These are phyloP conservation scores for Durotheca rogersii DNA, from an alignment of 495 filamentous ascomycete species.

Conservation along the genomic window DNA sequence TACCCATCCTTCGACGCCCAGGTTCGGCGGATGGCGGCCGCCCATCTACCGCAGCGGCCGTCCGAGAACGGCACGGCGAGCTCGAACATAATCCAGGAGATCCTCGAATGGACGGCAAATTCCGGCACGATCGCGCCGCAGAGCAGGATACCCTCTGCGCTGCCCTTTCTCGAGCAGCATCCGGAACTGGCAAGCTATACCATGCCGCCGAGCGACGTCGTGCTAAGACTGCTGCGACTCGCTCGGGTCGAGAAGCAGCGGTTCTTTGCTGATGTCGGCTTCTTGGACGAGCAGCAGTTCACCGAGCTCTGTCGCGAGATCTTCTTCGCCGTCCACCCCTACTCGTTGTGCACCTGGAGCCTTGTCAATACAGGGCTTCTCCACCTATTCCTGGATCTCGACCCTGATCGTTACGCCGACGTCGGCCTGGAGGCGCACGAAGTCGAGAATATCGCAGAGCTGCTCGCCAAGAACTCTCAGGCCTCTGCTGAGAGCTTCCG, in stretches of 20 bases:
- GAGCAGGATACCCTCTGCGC: not conserved
- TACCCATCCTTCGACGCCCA: constrained; percentile 31
- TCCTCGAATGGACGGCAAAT: constrained; percentile 6
- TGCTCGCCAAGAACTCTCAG: constrained; percentile 17
- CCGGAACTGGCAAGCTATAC: constrained; percentile 16
- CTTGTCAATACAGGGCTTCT: constrained; percentile 58
- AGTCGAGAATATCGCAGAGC: not conserved
- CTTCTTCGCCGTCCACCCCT: constrained; percentile 60
- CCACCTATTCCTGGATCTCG: constrained; percentile 50
- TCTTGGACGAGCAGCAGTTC: constrained; percentile 53
- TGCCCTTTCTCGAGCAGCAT: not conserved
- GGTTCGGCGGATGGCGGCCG: constrained; percentile 20
- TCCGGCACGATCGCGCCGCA: not conserved
- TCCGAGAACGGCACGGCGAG: not conserved
- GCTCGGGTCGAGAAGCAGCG: constrained; percentile 20
- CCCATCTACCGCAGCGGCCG: constrained; percentile 10
- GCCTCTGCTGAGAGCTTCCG: constrained; percentile 25
- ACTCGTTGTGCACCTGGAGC: constrained; percentile 56
- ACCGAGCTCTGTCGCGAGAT: constrained; percentile 55
- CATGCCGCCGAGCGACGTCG: constrained; percentile 22
- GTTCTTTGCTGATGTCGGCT: constrained; percentile 29
- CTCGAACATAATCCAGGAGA: not conserved
- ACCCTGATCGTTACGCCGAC: not conserved
- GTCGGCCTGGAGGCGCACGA: not conserved
- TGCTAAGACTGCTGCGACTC: constrained; percentile 28